Base-by-base conservation (phyloP, 345 rosid species). In the Bruguiera gymnorhiza region DNA sequence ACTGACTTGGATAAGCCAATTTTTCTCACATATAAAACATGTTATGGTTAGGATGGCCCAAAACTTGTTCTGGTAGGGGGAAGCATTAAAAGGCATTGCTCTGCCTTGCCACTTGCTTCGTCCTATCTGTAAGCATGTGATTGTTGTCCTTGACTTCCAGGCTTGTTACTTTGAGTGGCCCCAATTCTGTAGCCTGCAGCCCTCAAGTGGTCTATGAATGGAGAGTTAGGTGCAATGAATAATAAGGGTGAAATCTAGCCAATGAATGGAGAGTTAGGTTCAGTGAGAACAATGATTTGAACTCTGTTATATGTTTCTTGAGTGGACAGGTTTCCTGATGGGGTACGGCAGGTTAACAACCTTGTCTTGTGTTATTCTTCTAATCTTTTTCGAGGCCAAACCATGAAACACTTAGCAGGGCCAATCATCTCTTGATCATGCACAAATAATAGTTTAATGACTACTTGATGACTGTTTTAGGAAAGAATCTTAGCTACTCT, bases 41-140 rank as follows among this genome's bases (percentile, higher is more conserved):
- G 3, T 62, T 62, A 36, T 32, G 53, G 46, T 36, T 36, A 68
- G 48, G 66, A 43, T 67, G 50, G 19, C 62, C 60, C 10, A 39
- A 19, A 24, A 23, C 48, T 74, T 74, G 18, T 62, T 66, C 62
- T 72, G 79, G 81, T 82, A 62, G 87, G 73, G 73, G 82, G 77
- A 80, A 62, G 64, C 76, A 65, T 77, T 67, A 70, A 43, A 63
- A 60, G 58, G 51, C 39, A 53, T 61, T 64, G 76, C 62, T 62
- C 59, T 73, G 67, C 26, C 30, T 8, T 70, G 60, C 72, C 57
- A 62, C 70, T 63, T 78, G 71, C 64, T 72, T 62, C 58, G 18
- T 53, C 58, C 62, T 52, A 39, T 60, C 66, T 72, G 60, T 61
- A 23, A 23, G 43, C 71, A 75, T 64, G 74, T 73, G 76, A 65